A percentile compares a stretch with the other conserved stretches of the same genome.
phyloP scores from a whole-genome alignment of 768 basidiomycete genomes.

The Boletus eberwhitei region DNA sequence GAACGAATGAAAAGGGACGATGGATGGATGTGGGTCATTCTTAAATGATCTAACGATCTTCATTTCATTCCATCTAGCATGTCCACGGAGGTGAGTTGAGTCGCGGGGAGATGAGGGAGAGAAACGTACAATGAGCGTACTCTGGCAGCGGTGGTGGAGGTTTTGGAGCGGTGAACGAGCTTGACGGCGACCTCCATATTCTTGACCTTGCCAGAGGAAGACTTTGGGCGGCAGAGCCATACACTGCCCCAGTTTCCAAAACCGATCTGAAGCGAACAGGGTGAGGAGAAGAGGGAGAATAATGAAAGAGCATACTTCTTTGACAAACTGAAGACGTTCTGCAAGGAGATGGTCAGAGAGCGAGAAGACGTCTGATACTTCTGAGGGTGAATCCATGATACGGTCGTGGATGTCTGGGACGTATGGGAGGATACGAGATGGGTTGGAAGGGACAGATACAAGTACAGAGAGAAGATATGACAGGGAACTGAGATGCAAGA shows the following conservation, averaged over 20 bases:
- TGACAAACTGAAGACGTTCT: slow-evolving; percentile 68
- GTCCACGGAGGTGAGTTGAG: neutral
- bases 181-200: slow-evolving; percentile 78
- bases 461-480: slow-evolving; percentile 21
- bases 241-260: slow-evolving; percentile 94
- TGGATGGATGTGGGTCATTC: slow-evolving; percentile 82
- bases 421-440: neutral
- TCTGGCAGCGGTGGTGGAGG: slow-evolving; percentile 82
- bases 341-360: slow-evolving; percentile 71
- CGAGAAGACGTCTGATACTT: slow-evolving; percentile 60
- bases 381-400: slow-evolving; percentile 23
- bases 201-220: slow-evolving; percentile 40
- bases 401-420: neutral
- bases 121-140: slow-evolving; percentile 76
- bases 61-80: slow-evolving; percentile 93
- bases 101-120: neutral
- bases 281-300: neutral
- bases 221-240: slow-evolving; percentile 72
- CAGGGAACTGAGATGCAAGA: neutral
- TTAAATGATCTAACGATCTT: slow-evolving; percentile 87
- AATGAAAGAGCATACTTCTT: slow-evolving; percentile 50
- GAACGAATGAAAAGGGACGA: slow-evolving; percentile 92
- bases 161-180: slow-evolving; percentile 81
- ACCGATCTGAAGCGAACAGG: slow-evolving; percentile 57
- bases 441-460: slow-evolving; percentile 3